These are phyloP conservation scores for Geotrichum ghanense DNA, from an alignment of 805 yeast genomes.

Conservation along the genomic window DNA sequence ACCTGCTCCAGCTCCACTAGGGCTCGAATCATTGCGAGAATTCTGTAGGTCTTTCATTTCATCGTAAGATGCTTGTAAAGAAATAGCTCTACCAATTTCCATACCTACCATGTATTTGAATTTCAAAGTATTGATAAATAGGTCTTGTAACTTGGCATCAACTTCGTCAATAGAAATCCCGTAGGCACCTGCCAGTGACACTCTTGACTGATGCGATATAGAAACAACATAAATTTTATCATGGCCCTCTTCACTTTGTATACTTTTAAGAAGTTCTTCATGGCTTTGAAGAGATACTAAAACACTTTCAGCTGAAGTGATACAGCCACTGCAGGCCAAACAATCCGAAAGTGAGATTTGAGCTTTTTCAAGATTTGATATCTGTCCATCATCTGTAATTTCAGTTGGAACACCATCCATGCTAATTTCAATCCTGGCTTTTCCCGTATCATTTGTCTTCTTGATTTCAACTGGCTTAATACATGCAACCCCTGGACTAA, in stretches of 20 bases:
- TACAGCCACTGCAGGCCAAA: slow-evolving; percentile 93
- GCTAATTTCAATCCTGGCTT: slow-evolving; percentile 51
- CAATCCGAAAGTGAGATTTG: slow-evolving; percentile 88
- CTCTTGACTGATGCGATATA: slow-evolving; percentile 76
- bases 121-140: slow-evolving; percentile 51
- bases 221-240: slow-evolving; percentile 53
- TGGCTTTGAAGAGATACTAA: slow-evolving; percentile 86
- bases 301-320: slow-evolving; percentile 94
- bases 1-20: slow-evolving; percentile 7
- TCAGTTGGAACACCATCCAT: slow-evolving; percentile 29
- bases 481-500: slow-evolving; percentile 89
- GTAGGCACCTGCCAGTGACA: slow-evolving; percentile 66
- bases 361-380: slow-evolving; percentile 58
- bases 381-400: slow-evolving; percentile 12
- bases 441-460: slow-evolving; percentile 22
- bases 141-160: slow-evolving; percentile 49
- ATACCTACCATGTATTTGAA: slow-evolving; percentile 73
- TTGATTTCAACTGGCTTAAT: slow-evolving; percentile 64
- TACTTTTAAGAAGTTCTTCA: slow-evolving; percentile 54
- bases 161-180: slow-evolving; percentile 38
- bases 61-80: slow-evolving; percentile 39
- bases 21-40: neutral
- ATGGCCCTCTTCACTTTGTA: slow-evolving; percentile 26
- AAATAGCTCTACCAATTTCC: slow-evolving; percentile 64
- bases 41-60: slow-evolving; percentile 25